Base-by-base conservation (phyloP, 1,284 basidiomycete species). In the Sanguinoderma infundibulare region DNA sequence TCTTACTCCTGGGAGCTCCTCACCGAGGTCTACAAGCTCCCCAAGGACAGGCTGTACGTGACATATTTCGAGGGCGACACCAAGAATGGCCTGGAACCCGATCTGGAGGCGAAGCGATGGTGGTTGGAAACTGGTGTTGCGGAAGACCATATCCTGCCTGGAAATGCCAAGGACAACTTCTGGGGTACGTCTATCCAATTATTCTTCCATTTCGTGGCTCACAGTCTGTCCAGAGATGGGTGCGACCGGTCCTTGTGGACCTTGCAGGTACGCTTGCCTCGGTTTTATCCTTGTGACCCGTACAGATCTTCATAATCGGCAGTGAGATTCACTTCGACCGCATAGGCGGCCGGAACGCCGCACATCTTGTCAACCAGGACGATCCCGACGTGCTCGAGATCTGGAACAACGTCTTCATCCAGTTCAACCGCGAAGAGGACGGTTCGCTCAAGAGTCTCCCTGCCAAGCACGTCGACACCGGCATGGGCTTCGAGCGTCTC, bases 401-500 rank as follows among this genome's bases (percentile, higher is more conserved):
- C 71, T 99, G 97, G 97, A 99, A 99, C 82, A 98, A 98, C 76
- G 97, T 99, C 60, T 99, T 98, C 77, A 98, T 99, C 73, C 96
- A 98, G 72, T 99, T 93, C 82, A 99, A 99, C 77, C 92, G 97
- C 42, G 97, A 98, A 77, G 85, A 89, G 42, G 92, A 96, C 64
- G 92, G 93, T 55, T 87, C 88, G 17, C 84, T 99, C 17, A 89
- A 87, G 61, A 67, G 87, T 1, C 85, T 99, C 20, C 97, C 98
- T 26, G 88, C 92, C 51, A 95, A 96, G 78, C 97, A 99, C 73
- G 92, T 99, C 67, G 97, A 99, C 76, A 99, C 97, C 14, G 97
- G 97, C 60, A 96, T 99, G 95, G 97, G 97, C 59, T 99, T 98
- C 76, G 97, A 99, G 78, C 94, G 97, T 62, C 84, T 99, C 34